These are phyloP conservation scores for Atalantia buxifolia DNA, from an alignment of 345 rosid genomes.

Conservation along the genomic window DNA sequence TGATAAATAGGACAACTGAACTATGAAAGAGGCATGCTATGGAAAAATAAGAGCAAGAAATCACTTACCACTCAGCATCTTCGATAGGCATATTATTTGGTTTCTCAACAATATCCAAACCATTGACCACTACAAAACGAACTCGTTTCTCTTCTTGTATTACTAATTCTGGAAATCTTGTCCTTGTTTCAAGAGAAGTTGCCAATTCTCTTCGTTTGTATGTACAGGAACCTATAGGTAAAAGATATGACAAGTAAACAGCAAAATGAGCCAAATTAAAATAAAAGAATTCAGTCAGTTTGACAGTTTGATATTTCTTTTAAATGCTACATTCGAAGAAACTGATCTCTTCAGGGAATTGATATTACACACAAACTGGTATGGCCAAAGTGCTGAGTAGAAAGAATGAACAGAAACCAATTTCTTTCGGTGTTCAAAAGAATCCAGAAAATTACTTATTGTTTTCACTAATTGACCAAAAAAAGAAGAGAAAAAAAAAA, in stretches of 20 bases:
- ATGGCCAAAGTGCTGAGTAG: not conserved
- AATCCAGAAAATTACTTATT: not conserved
- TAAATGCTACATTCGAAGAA: not conserved
- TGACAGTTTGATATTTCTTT: not conserved
- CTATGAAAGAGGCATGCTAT: not conserved
- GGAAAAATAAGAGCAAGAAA: not conserved
- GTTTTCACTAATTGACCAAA: not conserved
- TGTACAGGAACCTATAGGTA: conserved; percentile 51
- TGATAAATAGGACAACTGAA: not conserved
- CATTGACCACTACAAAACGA: conserved; percentile 93
- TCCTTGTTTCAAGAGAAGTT: conserved; percentile 86
- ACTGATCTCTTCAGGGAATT: not conserved
- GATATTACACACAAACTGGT: not conserved
- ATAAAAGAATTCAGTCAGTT: not conserved
- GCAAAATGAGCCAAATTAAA: not conserved
- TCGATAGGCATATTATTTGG: conserved; percentile 54
- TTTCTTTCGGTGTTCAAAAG: not conserved
- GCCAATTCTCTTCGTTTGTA: conserved; percentile 95
- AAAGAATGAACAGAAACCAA: not conserved
- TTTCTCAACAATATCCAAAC: conserved; percentile 86
- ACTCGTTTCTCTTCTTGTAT: conserved; percentile 94
- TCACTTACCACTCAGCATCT: conserved; percentile 85
- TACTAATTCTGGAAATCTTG: conserved; percentile 91
- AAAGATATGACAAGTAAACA: not conserved
- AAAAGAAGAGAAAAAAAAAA: not conserved